Evolutionary conservation across 148 eudicot genomes (phyloP).

Genomic region (Cornus controversa): DNA sequence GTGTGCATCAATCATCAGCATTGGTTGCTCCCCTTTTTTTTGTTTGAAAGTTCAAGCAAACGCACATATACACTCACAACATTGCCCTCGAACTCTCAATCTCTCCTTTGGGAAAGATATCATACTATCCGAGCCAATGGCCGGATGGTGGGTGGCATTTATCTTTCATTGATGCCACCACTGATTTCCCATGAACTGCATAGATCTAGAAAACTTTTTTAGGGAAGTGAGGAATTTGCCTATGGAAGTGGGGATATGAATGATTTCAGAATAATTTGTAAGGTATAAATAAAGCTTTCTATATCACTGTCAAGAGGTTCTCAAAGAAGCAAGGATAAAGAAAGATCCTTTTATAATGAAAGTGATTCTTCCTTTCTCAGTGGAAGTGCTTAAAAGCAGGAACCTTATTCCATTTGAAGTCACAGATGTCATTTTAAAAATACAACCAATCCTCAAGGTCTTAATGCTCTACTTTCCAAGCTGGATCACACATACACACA

Average conservation of each 20-base stretch:
- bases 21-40: too few relatives aligned
- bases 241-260: constrained; percentile 17
- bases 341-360: constrained; percentile 19
- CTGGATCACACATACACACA: not conserved
- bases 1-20: too few relatives aligned
- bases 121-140: too few relatives aligned
- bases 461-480: constrained; percentile 8
- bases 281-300: constrained; percentile 29
- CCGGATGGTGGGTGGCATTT: too few relatives aligned
- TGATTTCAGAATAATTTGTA: constrained; percentile 24
- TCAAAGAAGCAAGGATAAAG: constrained; percentile 20
- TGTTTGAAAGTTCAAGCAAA: too few relatives aligned
- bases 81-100: too few relatives aligned
- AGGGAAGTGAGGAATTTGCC: not conserved
- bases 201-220: not conserved
- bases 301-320: constrained; percentile 23
- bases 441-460: not conserved
- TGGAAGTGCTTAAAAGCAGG: constrained; percentile 43
- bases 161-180: not conserved
- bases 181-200: not conserved
- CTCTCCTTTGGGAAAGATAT: too few relatives aligned
- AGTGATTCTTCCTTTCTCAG: constrained; percentile 41
- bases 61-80: too few relatives aligned
- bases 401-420: constrained; percentile 34
- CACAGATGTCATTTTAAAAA: not conserved